Evolutionary conservation across 164 flowering plant genomes (phyloP).

Genomic region (Magnolia officinalis): DNA sequence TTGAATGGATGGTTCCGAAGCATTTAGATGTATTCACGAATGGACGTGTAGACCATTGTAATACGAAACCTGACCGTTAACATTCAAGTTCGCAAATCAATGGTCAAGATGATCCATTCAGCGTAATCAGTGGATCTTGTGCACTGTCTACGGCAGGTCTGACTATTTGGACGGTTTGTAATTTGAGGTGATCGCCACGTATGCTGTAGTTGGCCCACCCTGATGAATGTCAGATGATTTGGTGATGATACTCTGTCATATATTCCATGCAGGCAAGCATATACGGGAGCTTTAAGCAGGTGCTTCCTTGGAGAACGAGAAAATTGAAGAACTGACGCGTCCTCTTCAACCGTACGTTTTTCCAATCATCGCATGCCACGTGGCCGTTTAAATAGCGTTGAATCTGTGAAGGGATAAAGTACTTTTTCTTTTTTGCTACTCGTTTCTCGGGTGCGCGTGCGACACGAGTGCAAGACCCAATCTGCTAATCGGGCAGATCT

Average conservation of each 20-base stretch:
- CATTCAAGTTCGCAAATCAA: too few relatives aligned
- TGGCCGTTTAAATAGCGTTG: neutral
- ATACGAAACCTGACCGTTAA: too few relatives aligned
- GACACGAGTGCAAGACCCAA: neutral
- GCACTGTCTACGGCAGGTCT: neutral
- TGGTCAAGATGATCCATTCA: too few relatives aligned
- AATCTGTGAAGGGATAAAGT: too few relatives aligned
- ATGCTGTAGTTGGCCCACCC: too few relatives aligned
- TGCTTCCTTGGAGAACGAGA: conserved; percentile 43
- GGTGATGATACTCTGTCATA: neutral
- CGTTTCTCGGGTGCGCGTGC: neutral
- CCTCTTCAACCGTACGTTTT: neutral
- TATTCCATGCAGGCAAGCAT: conserved; percentile 38
- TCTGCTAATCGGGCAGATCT: neutral
- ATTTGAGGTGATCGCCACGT: neutral
- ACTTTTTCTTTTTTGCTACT: too few relatives aligned
- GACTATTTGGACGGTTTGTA: neutral
- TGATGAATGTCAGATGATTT: too few relatives aligned
- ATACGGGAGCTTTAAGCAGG: conserved; percentile 51
- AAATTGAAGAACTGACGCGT: conserved; percentile 17
- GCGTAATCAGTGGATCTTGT: too few relatives aligned
- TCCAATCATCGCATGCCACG: neutral
- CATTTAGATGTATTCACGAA: too few relatives aligned
- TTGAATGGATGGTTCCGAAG: too few relatives aligned
- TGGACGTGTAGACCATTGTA: too few relatives aligned